Conservation (phyloP, 2,329 filamentous ascomycete genomes). For the Fusarium torulosum region DNA sequence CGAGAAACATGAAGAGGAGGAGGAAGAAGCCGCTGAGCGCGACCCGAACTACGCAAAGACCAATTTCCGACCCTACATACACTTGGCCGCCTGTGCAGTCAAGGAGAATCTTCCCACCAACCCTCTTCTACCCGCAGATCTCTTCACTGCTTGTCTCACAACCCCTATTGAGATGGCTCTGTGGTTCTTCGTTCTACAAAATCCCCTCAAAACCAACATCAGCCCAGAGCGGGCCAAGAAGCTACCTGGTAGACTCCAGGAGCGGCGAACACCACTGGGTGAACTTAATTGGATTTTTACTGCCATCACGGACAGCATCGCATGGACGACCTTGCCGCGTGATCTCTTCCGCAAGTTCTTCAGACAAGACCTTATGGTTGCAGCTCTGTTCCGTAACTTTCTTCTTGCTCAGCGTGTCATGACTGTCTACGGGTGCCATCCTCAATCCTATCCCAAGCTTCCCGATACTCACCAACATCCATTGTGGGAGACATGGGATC, state of each 20-base stretch:
- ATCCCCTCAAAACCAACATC: slow-evolving; percentile 77
- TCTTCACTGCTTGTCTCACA: slow-evolving; percentile 95
- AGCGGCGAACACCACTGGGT: slow-evolving; percentile 91
- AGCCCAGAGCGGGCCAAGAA: slow-evolving; percentile 87
- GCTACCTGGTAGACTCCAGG: slow-evolving; percentile 90
- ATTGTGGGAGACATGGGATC: slow-evolving; percentile 97
- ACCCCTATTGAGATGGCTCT: slow-evolving; percentile 98
- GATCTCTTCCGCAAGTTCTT: slow-evolving; percentile 97
- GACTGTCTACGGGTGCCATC: slow-evolving; percentile 95
- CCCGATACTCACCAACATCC: slow-evolving; percentile 95
- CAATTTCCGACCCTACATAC: slow-evolving; percentile 78
- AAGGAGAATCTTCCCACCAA: slow-evolving; percentile 96
- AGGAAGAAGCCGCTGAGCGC: slow-evolving; percentile 78
- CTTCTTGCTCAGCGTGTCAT: slow-evolving; percentile 94
- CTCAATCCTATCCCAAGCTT: slow-evolving; percentile 90
- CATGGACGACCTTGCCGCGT: slow-evolving; percentile 94
- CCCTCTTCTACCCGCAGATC: slow-evolving; percentile 89
- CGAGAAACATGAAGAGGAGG: slow-evolving; percentile 93
- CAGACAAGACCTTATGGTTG: slow-evolving; percentile 98
- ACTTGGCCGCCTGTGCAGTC: slow-evolving; percentile 89
- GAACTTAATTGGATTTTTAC: slow-evolving; percentile 99
- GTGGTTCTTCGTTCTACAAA: slow-evolving; percentile 95
- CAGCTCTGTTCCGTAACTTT: slow-evolving; percentile 95
- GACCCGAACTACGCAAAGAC: slow-evolving; percentile 89
- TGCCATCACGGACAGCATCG: slow-evolving; percentile 97